These are phyloP conservation scores for Houttuynia cordata DNA, from an alignment of 164 flowering plant species.

Conservation along the genomic window DNA sequence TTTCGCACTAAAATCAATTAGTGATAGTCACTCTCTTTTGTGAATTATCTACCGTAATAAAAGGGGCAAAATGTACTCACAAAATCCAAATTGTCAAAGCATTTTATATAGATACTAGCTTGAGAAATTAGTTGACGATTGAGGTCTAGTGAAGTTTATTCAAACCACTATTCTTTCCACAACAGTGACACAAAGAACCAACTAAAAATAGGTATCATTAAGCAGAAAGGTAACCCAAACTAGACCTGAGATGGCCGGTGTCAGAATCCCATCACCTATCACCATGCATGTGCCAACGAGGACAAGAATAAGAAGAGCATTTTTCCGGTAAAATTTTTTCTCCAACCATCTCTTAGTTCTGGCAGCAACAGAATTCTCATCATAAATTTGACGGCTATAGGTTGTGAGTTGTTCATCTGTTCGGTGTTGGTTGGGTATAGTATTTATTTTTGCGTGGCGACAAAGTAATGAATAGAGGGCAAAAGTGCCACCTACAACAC, in stretches of 20 bases:
- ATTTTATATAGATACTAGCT: too few relatives aligned
- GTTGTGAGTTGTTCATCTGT: slow-evolving; percentile 92
- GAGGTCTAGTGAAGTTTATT: too few relatives aligned
- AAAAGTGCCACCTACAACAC: slow-evolving; percentile 76
- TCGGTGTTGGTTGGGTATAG: slow-evolving; percentile 85
- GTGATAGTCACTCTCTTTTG: too few relatives aligned
- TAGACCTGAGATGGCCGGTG: slow-evolving; percentile 92
- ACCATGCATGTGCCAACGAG: slow-evolving; percentile 95
- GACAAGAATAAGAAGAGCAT: slow-evolving; percentile 67
- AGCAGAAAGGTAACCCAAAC: background rate
- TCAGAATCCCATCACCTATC: slow-evolving; percentile 94
- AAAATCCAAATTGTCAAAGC: too few relatives aligned
- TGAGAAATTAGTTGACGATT: too few relatives aligned
- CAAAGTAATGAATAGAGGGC: slow-evolving; percentile 93
- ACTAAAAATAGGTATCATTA: too few relatives aligned
- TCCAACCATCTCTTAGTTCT: slow-evolving; percentile 89
- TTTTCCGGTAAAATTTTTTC: slow-evolving; percentile 35
- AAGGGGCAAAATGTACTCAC: too few relatives aligned
- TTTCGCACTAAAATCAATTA: too few relatives aligned
- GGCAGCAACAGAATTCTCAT: slow-evolving; percentile 79
- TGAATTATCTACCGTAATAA: too few relatives aligned
- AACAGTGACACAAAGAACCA: too few relatives aligned
- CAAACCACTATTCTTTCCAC: too few relatives aligned
- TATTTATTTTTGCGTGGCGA: slow-evolving; percentile 78
- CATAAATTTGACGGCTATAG: slow-evolving; percentile 59